Evolutionary conservation across 2,329 filamentous ascomycete species (phyloP).

Genomic region (Colletotrichum sp.): DNA sequence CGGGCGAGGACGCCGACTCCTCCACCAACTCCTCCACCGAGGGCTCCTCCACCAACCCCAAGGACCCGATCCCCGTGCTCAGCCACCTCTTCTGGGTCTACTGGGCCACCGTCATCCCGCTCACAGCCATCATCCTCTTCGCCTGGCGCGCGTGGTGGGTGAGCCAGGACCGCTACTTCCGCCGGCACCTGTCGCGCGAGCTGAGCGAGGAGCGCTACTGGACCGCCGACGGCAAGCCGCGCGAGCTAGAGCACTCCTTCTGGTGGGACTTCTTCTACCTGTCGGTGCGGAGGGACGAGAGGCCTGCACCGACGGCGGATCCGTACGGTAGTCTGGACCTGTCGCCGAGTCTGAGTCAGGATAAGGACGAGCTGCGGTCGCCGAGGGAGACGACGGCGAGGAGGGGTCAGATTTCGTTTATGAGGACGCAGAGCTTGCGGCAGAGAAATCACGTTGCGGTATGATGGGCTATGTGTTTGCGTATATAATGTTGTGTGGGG

Average conservation of each 20-base stretch:
- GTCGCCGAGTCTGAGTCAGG: constrained; percentile 3
- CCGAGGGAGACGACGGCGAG: constrained; percentile 10
- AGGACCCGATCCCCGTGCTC: constrained; percentile 35
- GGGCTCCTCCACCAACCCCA: constrained; percentile 17
- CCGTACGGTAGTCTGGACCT: constrained; percentile 4
- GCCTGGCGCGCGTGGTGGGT: constrained; percentile 54
- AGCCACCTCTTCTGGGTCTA: constrained; percentile 51
- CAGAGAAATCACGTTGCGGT: constrained; percentile 13
- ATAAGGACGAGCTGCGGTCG: constrained; percentile 16
- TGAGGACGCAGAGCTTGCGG: constrained; percentile 13
- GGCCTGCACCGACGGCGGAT: background rate
- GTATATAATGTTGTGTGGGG: background rate
- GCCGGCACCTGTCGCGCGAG: constrained; percentile 48
- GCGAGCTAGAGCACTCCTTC: constrained; percentile 46
- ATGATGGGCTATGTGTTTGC: background rate
- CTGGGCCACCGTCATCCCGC: constrained; percentile 48
- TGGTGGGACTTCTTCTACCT: constrained; percentile 49
- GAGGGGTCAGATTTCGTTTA: constrained; percentile 12
- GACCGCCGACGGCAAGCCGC: constrained; percentile 48
- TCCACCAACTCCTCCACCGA: background rate
- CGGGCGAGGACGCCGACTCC: constrained; percentile 32
- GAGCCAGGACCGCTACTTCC: constrained; percentile 50
- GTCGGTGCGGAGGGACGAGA: constrained; percentile 38
- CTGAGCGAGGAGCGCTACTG: constrained; percentile 54
- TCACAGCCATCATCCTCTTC: constrained; percentile 46